A percentile compares a stretch with the other conserved stretches of the same genome.
These are phyloP conservation scores for Hibiscus tridactylites DNA, from an alignment of 345 rosid genomes.

Conservation along the genomic window DNA sequence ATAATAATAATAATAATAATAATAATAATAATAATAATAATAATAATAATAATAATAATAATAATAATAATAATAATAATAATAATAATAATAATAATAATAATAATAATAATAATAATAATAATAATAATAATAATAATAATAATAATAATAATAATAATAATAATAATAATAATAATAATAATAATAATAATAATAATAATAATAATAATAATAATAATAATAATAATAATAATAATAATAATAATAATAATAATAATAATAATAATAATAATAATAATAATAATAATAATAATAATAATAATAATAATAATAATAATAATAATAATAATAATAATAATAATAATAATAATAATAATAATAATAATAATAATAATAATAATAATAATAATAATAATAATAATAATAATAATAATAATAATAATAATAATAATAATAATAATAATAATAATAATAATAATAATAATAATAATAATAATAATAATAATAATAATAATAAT, in stretches of 20 bases:
- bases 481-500: neutral
- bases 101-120: neutral
- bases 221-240: conserved; percentile 7
- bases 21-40: neutral
- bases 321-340: too few relatives aligned
- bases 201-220: too few relatives aligned
- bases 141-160: neutral
- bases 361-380: conserved; percentile 6
- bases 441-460: neutral
- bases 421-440: conserved; percentile 9
- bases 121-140: too few relatives aligned
- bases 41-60: neutral
- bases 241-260: neutral
- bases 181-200: too few relatives aligned
- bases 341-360: neutral
- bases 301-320: neutral
- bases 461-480: too few relatives aligned
- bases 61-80: too few relatives aligned
- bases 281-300: neutral
- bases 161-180: conserved; percentile 9
- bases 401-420: too few relatives aligned
- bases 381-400: too few relatives aligned
- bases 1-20: too few relatives aligned
- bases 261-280: too few relatives aligned
- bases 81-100: conserved; percentile 1